Base-by-base conservation (phyloP, 371 early-diverging fungal species). In the Umbelopsis sp. region DNA sequence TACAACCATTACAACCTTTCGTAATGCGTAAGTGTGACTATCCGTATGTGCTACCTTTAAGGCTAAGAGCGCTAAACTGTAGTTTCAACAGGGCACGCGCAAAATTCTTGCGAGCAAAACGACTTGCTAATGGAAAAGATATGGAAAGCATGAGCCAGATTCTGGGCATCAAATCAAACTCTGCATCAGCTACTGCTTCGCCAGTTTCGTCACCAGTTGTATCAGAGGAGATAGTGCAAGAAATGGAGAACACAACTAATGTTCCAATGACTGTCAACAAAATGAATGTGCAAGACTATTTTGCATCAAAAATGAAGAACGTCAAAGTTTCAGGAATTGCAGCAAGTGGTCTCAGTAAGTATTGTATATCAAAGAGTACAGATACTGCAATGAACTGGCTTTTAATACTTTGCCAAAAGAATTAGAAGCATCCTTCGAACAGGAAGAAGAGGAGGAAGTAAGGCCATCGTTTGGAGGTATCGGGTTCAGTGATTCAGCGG, bases 31-130 rank as follows among this genome's bases (percentile, higher is more conserved):
- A 80, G 84, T 84, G 14, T n/a, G 2, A 14, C 50, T 53, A 8
- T 22, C 37, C 4, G 4, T 4, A 25, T 6, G 16, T 6, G 41
- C 11, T 44, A 1, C 25, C 32, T 4, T 41, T 63, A 45, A 24
- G 38, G 20, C 35, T 14, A 22, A 18, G 62, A 5, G 10, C 18
- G n/a, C 12, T 45, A 29, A 62, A 1, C n/a, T 46, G 37, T 44
- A 9, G 45, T 65, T 65, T 53, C 32, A 48, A 45, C 45, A 87
- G 88, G 67, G 89, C 91, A 68, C 87, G 93, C 68, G 87, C 87
- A 37, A 91, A 90, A 67, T 93, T 91, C 69, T 80, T 92, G 44
- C 81, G 84, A 50, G 90, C 91, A 68, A 93, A 93, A 73, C 76
- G 76, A 50, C 84, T 90, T 68, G 85, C 87, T 10, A 86, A 87